Evolutionary conservation across 2,329 filamentous ascomycete genomes (phyloP).

Genomic region (Exophiala bonariae): DNA sequence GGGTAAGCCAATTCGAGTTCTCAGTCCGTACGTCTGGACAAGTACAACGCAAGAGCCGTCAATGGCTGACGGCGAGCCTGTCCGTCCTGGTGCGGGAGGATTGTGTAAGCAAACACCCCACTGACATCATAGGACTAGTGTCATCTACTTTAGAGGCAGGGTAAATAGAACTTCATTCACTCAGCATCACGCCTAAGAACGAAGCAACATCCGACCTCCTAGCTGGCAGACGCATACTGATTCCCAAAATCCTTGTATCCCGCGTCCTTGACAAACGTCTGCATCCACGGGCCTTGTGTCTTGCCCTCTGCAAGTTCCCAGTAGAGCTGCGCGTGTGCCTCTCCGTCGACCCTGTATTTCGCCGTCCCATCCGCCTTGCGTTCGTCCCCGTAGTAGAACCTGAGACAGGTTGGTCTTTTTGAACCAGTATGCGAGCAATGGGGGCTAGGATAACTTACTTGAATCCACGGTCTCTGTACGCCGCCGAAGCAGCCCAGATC

Average conservation of each 20-base stretch:
- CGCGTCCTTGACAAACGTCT: neutral
- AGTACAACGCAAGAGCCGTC: too few relatives aligned
- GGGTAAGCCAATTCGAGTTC: too few relatives aligned
- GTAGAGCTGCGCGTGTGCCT: neutral
- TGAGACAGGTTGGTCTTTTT: too few relatives aligned
- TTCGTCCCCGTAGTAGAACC: neutral
- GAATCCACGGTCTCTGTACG: slow-evolving; percentile 33
- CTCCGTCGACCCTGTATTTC: neutral
- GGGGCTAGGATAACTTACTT: slow-evolving; percentile 28
- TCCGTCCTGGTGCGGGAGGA: too few relatives aligned
- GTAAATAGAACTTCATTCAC: too few relatives aligned
- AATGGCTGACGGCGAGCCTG: too few relatives aligned
- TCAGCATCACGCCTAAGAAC: too few relatives aligned
- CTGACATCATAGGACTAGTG: neutral
- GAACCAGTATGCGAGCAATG: too few relatives aligned
- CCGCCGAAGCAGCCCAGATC: slow-evolving; percentile 35
- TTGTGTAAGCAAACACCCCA: neutral
- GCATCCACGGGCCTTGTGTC: neutral
- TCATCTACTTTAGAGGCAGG: too few relatives aligned
- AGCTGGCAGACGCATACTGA: too few relatives aligned
- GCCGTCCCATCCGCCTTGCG: neutral
- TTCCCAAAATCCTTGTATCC: neutral
- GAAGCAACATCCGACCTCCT: too few relatives aligned
- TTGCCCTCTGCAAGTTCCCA: neutral
- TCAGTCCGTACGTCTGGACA: too few relatives aligned